Evolutionary conservation across 148 eudicot genomes (phyloP).

Genomic region (Camellia granthamiana): DNA sequence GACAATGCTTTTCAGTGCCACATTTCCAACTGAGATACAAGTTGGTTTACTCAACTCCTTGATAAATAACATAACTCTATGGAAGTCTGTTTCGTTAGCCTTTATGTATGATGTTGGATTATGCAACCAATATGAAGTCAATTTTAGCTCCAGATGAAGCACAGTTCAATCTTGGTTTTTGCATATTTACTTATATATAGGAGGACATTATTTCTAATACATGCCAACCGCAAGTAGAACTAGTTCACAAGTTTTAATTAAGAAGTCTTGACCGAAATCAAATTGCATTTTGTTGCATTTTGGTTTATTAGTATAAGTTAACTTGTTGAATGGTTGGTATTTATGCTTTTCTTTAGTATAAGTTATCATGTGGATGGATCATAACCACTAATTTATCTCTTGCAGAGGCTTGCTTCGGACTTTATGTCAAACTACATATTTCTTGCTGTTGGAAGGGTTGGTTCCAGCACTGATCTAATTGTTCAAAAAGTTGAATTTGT

Average conservation of each 20-base stretch:
- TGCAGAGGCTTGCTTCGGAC: constrained; percentile 81
- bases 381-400: background rate
- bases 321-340: background rate
- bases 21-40: constrained; percentile 87
- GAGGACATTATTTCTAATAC: background rate
- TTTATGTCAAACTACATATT: constrained; percentile 72
- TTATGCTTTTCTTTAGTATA: background rate
- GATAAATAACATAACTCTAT: background rate
- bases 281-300: background rate
- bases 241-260: background rate
- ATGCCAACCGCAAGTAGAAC: background rate
- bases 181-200: background rate
- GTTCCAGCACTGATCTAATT: constrained; percentile 84
- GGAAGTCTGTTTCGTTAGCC: background rate
- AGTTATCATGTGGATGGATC: background rate
- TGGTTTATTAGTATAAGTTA: background rate
- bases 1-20: constrained; percentile 94
- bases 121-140: background rate
- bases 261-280: background rate
- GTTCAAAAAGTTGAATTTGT: constrained; percentile 67
- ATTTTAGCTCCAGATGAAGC: background rate
- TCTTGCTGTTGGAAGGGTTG: constrained; percentile 83
- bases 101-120: background rate
- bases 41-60: constrained; percentile 33
- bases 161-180: background rate